A percentile compares a stretch with the other conserved stretches of the same genome.
These are phyloP conservation scores for Sclerotinia sclerotiorum DNA, from an alignment of 2,329 filamentous ascomycete species.

Conservation along the genomic window DNA sequence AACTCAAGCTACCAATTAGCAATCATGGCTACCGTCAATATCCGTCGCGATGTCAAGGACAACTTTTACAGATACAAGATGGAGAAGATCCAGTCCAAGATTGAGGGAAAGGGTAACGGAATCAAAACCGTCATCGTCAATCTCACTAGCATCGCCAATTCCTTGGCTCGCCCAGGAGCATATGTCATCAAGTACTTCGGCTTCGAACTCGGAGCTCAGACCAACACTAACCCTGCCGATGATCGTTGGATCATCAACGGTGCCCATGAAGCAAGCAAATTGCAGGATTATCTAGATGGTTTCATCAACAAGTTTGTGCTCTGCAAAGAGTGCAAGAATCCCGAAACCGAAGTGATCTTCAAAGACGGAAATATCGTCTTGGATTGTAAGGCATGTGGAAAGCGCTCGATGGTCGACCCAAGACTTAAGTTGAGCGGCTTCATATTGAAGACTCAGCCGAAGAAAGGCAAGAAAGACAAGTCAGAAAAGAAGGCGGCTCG, in stretches of 20 bases:
- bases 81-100: slow-evolving; percentile 97
- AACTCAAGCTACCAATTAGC: slow-evolving; percentile 42
- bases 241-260: slow-evolving; percentile 99
- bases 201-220: slow-evolving; percentile 97
- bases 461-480: slow-evolving; percentile 99
- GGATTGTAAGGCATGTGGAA: slow-evolving; percentile 98
- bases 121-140: slow-evolving; percentile 99
- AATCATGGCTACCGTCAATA: slow-evolving; percentile 97
- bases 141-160: slow-evolving; percentile 87
- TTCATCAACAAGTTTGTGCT: slow-evolving; percentile 99
- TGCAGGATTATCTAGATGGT: slow-evolving; percentile 96
- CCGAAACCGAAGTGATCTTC: slow-evolving; percentile 93
- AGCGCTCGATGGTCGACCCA: slow-evolving; percentile 86
- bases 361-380: slow-evolving; percentile 90
- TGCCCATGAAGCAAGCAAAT: slow-evolving; percentile 89
- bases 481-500: slow-evolving; percentile 86
- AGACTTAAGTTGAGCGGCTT: slow-evolving; percentile 96
- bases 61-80: slow-evolving; percentile 99
- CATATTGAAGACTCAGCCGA: slow-evolving; percentile 94
- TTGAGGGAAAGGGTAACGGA: slow-evolving; percentile 99
- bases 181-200: slow-evolving; percentile 99
- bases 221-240: slow-evolving; percentile 94
- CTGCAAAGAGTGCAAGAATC: slow-evolving; percentile 99
- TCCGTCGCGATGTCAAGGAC: slow-evolving; percentile 96
- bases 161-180: slow-evolving; percentile 85